Base-by-base conservation (phyloP, 805 yeast genomes). In the Hanseniaspora nectarophila region DNA sequence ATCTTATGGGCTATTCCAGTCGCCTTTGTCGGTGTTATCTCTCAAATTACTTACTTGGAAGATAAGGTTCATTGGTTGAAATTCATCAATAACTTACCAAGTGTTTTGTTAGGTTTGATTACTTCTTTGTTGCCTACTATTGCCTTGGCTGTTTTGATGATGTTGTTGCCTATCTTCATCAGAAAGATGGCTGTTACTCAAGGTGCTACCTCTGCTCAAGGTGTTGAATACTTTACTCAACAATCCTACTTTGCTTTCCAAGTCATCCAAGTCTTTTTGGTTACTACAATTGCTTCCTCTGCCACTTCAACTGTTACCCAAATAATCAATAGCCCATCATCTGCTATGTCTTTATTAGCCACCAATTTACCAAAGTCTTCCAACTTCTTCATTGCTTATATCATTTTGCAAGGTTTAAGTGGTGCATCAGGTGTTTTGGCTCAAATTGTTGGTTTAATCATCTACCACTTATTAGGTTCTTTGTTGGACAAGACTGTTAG, bases 1-100 rank as follows among this genome's bases (percentile, higher is more conserved):
- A 61, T 79, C 29, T 68, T 80, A 58, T 84, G 94, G 94, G 74
- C 89, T 53, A 67, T 82, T 57, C 90, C 90, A 13, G 87, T 82
- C 38, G 82, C 89, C 2, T 79, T 83, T 63, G 87, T 83, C 45
- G 89, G 89, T 74, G 62, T 80, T 61, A 71, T 83, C 54, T 82
- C 89, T 3, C 82, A 82, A 60, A 67, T 83, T 56, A 76, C 81
- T 18, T 74, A 74, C 58, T 69, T 83, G 60, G 81, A 81, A 6
- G 70, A 78, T 54, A 75, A 76, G 56, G 59, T 80, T 32, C 76
- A 64, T 23, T 76, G 77, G 67, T 71, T 83, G 56, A 64, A 61
- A 15, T 82, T 78, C 58, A 77, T 83, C 56, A 70, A 78, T 56
- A 68, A 73, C 0, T 62, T 82, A 56, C 88, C 88, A 13, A 45